A percentile compares a stretch with the other conserved stretches of the same genome.
phyloP scores from a whole-genome alignment of 2,329 filamentous ascomycete species.

The Monilinia polystroma region DNA sequence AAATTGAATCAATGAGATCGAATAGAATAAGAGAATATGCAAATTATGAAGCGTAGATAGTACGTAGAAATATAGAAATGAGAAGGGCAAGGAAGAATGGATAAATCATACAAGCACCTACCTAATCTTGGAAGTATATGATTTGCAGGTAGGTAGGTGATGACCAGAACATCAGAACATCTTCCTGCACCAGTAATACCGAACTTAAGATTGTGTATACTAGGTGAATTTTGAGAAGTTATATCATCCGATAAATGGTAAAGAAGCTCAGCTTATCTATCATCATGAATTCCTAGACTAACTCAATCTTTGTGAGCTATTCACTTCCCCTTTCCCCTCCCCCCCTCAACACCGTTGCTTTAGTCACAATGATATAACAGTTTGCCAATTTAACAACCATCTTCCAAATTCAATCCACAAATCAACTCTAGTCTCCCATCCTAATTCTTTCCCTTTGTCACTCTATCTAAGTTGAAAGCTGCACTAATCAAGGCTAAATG shows the following conservation, averaged over 20 bases:
- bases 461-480: constrained; percentile 70
- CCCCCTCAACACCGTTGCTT: not conserved
- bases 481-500: constrained; percentile 74
- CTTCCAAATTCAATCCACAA: not conserved
- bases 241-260: not conserved
- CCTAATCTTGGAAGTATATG: too few relatives aligned
- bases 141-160: too few relatives aligned
- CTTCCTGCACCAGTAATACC: too few relatives aligned
- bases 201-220: too few relatives aligned
- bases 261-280: not conserved
- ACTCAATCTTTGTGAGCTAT: not conserved
- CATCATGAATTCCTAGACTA: not conserved
- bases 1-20: not conserved
- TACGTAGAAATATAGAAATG: too few relatives aligned
- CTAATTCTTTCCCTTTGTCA: constrained; percentile 25
- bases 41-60: not conserved
- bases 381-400: not conserved
- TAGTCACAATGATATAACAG: not conserved
- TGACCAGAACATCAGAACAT: too few relatives aligned
- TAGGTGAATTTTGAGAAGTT: not conserved
- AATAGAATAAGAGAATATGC: not conserved
- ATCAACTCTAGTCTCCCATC: not conserved
- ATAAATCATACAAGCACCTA: too few relatives aligned
- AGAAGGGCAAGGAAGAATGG: too few relatives aligned
- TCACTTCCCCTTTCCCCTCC: too few relatives aligned